Evolutionary conservation across 345 rosid species (phyloP).

Genomic region (Populus deltoides): DNA sequence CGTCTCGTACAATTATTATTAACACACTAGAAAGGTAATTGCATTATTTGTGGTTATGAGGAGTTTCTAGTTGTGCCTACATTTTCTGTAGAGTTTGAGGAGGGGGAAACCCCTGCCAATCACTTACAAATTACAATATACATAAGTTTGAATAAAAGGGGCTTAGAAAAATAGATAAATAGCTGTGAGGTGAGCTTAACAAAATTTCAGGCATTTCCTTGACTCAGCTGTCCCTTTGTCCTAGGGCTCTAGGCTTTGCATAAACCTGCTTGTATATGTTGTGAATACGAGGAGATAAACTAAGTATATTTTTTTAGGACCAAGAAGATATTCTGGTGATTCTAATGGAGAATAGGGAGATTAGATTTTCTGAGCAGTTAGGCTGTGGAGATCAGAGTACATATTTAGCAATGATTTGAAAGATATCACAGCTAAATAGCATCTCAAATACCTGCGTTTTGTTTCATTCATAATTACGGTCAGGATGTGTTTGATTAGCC

Average conservation of each 20-base stretch:
- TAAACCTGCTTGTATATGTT: not conserved
- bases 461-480: too few species aligned
- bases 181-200: not conserved
- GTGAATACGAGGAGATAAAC: not conserved
- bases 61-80: too few species aligned
- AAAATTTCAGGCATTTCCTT: not conserved
- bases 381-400: not conserved
- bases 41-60: not conserved
- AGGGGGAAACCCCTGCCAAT: not conserved
- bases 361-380: not conserved
- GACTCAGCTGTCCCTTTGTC: not conserved
- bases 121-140: not conserved
- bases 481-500: not conserved
- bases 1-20: too few species aligned
- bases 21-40: not conserved
- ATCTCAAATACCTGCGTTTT: not conserved
- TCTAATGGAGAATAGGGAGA: not conserved
- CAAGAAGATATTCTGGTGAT: too few species aligned
- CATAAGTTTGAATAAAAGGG: not conserved
- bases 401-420: not conserved
- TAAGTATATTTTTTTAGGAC: too few species aligned
- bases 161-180: too few species aligned
- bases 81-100: not conserved
- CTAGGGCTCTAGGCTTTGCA: not conserved
- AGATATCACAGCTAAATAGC: not conserved